Evolutionary conservation across 805 yeast species (phyloP), one percentile per base, ranked within the genome.

Genomic region (Metschnikowia drakensbergensis): DNA sequence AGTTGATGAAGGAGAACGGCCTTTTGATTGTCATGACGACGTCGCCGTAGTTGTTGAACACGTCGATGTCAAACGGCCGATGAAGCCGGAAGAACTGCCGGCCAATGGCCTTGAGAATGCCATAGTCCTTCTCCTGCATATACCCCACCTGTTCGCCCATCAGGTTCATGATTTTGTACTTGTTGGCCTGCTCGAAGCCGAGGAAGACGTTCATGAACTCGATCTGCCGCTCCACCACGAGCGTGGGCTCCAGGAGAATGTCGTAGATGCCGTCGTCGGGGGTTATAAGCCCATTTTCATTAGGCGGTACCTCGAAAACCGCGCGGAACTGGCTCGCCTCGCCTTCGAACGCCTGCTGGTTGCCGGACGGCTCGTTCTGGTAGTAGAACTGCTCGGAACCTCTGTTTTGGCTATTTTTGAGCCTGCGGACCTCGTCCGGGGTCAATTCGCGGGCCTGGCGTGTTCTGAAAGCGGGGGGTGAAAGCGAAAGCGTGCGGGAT

Each of bases 131-230:
- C 62, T 94, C 99, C 49, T 80, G 75, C 82, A 92, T 81, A 63
- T 75, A 83, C 0, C 97, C 99, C 6, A 94, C 60, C 45, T 80
- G 82, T 46, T 80, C 74, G 0, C 98, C 98, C 53, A 72, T 57
- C 0, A 86, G 76, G 63, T 88, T 86, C 81, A 84, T 76, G 38
- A 94, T 77, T 9, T 74, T 76, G 62, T 92, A 92, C 54, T 76
- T 71, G 63, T 91, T 92, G 1, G 94, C 88, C 68, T 94, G 98
- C 64, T 92, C 98, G 58, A 87, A 88, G 1, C 97, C 97, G 9
- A 91, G 61, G 46, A 90, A 77, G 13, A 94, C 74, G 61, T 89
- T 91, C 89, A 89, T 84, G 71, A 84, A 77, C 68, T 94, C 98
- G 25, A 94, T 73, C 61, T 88, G 86, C 49, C 99, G 76, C 61